These are phyloP conservation scores for Corchorus olitorius DNA, from an alignment of 345 rosid genomes.

Conservation along the genomic window DNA sequence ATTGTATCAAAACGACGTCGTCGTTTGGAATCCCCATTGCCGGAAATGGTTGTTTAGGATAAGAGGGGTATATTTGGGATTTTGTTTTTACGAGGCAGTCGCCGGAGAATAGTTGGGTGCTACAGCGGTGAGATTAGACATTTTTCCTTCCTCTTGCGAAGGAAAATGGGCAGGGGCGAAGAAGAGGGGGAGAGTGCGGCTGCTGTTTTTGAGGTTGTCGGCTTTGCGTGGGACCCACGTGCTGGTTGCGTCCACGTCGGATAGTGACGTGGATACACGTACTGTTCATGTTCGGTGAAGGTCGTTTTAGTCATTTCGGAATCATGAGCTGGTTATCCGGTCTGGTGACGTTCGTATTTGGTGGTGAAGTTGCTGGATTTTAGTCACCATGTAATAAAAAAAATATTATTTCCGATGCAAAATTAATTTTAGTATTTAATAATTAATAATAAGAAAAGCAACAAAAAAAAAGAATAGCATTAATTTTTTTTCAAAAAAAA, in stretches of 20 bases:
- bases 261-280: conserved; percentile 5
- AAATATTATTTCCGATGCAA: not conserved
- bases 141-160: not conserved
- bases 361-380: conserved; percentile 4
- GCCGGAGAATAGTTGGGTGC: not conserved
- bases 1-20: conserved; percentile 63
- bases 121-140: not conserved
- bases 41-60: not conserved
- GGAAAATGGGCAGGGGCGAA: not conserved
- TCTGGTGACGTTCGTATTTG: not conserved
- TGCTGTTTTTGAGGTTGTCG: not conserved
- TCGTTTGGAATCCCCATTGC: conserved; percentile 59
- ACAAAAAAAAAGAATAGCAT: no score
- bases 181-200: no score
- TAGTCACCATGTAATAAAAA: not conserved
- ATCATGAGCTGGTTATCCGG: not conserved
- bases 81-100: not conserved
- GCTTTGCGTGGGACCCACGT: conserved; percentile 5
- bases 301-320: not conserved
- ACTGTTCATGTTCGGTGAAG: not conserved
- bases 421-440: not conserved
- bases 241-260: conserved; percentile 9
- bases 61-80: not conserved
- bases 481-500: no score
- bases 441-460: no score